Evolutionary conservation across 2,329 filamentous ascomycete genomes (phyloP).

Genomic region (Incumbomyces delicatus): DNA sequence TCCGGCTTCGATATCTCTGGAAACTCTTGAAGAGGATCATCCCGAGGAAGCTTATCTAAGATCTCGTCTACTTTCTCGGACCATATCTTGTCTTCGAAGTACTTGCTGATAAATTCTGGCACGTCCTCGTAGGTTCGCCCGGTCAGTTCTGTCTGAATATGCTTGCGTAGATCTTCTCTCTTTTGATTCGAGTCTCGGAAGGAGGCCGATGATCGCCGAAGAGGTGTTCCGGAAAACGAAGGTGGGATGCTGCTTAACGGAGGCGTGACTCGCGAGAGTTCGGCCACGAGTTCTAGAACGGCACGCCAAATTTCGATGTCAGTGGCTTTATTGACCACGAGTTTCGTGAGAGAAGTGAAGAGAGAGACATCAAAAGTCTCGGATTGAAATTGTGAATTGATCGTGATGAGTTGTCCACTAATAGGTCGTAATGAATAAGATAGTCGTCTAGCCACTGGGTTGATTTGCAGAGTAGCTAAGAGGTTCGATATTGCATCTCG

Average conservation of each 20-base stretch:
- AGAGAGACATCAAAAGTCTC: not conserved
- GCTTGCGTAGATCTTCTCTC: not conserved
- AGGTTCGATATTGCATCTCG: not conserved
- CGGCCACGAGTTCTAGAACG: constrained; percentile 9
- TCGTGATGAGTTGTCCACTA: not conserved
- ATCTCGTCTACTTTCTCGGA: not conserved
- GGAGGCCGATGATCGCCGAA: not conserved
- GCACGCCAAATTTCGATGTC: constrained; percentile 13
- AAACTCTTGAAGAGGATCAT: not conserved
- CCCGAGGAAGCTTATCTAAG: not conserved
- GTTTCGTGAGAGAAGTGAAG: constrained; percentile 9
- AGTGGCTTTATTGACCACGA: constrained; percentile 12
- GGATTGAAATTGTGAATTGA: not conserved
- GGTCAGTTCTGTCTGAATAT: not conserved
- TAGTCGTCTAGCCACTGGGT: not conserved
- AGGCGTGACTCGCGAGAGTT: constrained; percentile 8
- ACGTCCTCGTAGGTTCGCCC: not conserved
- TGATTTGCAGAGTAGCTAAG: not conserved
- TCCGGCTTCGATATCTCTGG: not conserved
- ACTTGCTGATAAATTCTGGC: no score
- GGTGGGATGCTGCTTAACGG: constrained; percentile 6
- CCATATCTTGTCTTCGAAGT: not conserved
- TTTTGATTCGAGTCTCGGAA: not conserved
- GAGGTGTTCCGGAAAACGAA: not conserved
- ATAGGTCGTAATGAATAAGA: not conserved